These are phyloP conservation scores for Didymella exigua DNA, from an alignment of 2,329 filamentous ascomycete genomes.

Conservation along the genomic window DNA sequence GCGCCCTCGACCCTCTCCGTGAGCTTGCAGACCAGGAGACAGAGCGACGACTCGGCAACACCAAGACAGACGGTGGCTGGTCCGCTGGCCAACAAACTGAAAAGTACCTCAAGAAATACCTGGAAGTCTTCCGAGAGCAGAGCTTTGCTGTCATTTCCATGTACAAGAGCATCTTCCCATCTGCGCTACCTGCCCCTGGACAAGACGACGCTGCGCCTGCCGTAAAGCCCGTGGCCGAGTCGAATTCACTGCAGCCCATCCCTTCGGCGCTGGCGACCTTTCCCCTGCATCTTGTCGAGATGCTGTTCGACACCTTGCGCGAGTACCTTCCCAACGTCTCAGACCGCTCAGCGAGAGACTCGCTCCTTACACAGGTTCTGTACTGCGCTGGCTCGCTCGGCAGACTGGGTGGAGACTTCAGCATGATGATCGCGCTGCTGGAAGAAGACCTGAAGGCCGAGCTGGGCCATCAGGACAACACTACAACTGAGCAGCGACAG, in stretches of 20 bases:
- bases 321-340: constrained; percentile 80
- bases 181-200: constrained; percentile 54
- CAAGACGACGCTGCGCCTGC: constrained; percentile 34
- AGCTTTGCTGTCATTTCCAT: constrained; percentile 95
- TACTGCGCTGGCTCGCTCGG: constrained; percentile 93
- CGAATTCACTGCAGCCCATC: constrained; percentile 58
- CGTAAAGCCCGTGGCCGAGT: constrained; percentile 25
- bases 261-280: constrained; percentile 84
- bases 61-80: constrained; percentile 57
- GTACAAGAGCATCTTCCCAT: constrained; percentile 86
- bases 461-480: constrained; percentile 42
- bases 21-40: constrained; percentile 90
- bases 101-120: constrained; percentile 89
- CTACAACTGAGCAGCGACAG: constrained; percentile 49
- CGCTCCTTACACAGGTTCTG: constrained; percentile 86
- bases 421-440: constrained; percentile 76
- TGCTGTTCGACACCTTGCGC: constrained; percentile 77
- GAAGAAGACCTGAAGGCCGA: constrained; percentile 53
- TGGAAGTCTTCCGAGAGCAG: constrained; percentile 97
- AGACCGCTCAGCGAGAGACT: constrained; percentile 81
- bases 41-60: constrained; percentile 47
- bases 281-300: constrained; percentile 78
- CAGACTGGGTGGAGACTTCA: constrained; percentile 88
- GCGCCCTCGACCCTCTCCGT: constrained; percentile 81
- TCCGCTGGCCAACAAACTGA: constrained; percentile 89